Evolutionary conservation across 345 rosid species (phyloP).

Genomic region (Citrus mangshanensis): DNA sequence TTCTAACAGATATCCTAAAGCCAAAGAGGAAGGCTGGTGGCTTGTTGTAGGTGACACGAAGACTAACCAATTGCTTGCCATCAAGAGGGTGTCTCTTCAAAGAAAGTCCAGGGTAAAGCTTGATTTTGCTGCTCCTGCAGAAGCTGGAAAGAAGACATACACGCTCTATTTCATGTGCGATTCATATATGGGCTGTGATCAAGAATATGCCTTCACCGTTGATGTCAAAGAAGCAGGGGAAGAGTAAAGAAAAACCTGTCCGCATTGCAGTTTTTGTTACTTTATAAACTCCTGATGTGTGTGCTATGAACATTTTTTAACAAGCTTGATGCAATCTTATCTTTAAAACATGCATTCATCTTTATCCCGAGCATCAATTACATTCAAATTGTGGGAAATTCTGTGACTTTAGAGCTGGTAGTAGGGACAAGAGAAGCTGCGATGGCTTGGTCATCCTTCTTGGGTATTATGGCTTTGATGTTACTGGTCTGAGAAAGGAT

Average conservation of each 20-base stretch:
- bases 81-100: constrained; percentile 82
- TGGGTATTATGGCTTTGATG: constrained; percentile 91
- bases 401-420: constrained; percentile 51
- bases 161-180: constrained; percentile 90
- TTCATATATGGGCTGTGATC: constrained; percentile 91
- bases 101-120: constrained; percentile 79
- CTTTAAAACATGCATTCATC: not conserved
- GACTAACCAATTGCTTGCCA: constrained; percentile 80
- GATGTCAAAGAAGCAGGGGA: constrained; percentile 47
- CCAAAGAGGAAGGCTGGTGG: constrained; percentile 99
- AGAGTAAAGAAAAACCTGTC: not conserved
- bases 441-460: constrained; percentile 94
- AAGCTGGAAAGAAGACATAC: constrained; percentile 58
- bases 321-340: not conserved
- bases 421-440: constrained; percentile 83
- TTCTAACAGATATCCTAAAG: constrained; percentile 69
- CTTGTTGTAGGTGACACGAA: constrained; percentile 83
- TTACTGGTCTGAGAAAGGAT: constrained; percentile 72
- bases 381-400: constrained; percentile 13
- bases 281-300: not conserved
- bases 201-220: constrained; percentile 67
- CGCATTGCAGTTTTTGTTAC: not conserved
- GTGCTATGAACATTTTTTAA: not conserved
- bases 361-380: not conserved
- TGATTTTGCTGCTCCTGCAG: constrained; percentile 74